phyloP scores from a whole-genome alignment of 306 rosid species.

The barrel medic (Medicago truncatula) region MtrunA17r5.0-ANR NC_053045.1:10777001-10777500 shows the following conservation, averaged over 20 bases:
- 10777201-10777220: conserved; percentile 42
- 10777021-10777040: not conserved
- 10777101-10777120: not conserved
- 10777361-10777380: conserved; percentile 26
- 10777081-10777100: not conserved
- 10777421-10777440: conserved; percentile 87
- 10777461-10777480: conserved; percentile 87
- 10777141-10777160: conserved; percentile 22
- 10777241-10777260: conserved; percentile 47
- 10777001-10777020: not conserved
- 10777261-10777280: conserved; percentile 82
- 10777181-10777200: conserved; percentile 47
- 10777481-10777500: conserved; percentile 87
- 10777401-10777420: conserved; percentile 40
- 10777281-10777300: conserved; percentile 91
- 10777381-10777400: no score
- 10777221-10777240: conserved; percentile 42
- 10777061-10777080: not conserved
- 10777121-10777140: conserved; percentile 23
- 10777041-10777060: not conserved
- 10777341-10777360: not conserved
- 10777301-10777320: conserved; percentile 87
- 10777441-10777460: conserved; percentile 92
- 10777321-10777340: conserved; percentile 51
- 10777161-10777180: conserved; percentile 11